These are phyloP conservation scores for Dryadomyces quercivorus DNA, from an alignment of 2,329 filamentous ascomycete species.

Conservation along the genomic window DNA sequence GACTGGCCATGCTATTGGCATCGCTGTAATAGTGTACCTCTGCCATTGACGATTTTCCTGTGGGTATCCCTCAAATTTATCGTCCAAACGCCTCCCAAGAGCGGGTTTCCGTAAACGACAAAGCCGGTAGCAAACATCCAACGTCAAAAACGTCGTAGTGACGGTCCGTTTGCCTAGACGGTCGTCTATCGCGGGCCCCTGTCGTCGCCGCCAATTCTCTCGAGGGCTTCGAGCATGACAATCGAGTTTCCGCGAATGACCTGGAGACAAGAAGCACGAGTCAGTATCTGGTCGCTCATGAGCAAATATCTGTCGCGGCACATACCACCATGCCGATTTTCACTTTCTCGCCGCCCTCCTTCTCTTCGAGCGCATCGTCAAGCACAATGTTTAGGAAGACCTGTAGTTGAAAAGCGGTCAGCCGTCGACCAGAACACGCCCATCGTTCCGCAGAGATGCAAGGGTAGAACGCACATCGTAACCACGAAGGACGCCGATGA, in stretches of 20 bases:
- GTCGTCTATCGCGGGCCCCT: conserved; percentile 5
- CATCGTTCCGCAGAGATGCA: too few species aligned
- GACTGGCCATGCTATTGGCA: neutral
- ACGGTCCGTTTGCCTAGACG: neutral
- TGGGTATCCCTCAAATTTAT: neutral
- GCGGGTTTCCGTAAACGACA: neutral
- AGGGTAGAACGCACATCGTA: conserved; percentile 64
- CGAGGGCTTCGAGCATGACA: conserved; percentile 85
- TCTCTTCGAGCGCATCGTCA: conserved; percentile 93
- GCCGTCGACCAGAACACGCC: neutral
- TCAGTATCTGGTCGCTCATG: neutral
- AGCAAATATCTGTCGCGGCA: neutral
- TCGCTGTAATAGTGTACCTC: neutral
- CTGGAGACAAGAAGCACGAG: conserved; percentile 25
- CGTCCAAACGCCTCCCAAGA: neutral
- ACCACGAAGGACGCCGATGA: conserved; percentile 84
- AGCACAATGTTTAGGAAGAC: conserved; percentile 97
- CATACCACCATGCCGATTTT: conserved; percentile 84
- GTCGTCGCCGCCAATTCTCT: conserved; percentile 54
- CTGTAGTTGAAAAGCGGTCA: conserved; percentile 29
- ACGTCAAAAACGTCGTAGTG: neutral
- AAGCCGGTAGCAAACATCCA: neutral
- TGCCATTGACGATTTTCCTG: neutral
- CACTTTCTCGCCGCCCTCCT: conserved; percentile 79
- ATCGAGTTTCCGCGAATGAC: conserved; percentile 97